Base-by-base conservation (phyloP, 129 eudicot genomes). In the Arctium lappa region DNA sequence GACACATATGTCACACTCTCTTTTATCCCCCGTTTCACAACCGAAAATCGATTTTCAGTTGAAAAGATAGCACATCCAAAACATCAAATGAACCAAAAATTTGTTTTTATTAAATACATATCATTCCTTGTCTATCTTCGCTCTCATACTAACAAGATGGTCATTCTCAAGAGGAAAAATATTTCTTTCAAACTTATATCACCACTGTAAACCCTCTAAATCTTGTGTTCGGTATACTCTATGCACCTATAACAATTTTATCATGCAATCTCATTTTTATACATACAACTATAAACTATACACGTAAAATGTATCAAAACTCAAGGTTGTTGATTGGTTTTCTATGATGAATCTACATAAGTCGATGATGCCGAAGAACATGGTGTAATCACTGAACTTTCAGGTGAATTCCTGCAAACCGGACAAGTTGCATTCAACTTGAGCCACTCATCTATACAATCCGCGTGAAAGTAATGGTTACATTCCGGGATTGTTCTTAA, bases 371-470 rank as follows among this genome's bases (percentile, higher is more conserved):
- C 8, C 1, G 87, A 83, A 37, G 91, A 83, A 63, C 86, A 79
- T 9, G 87, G 87, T 34, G 87, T 88, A 8, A 69, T 83, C 44
- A 74, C 30, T 2, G 87, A 78, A 32, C 85, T 85, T 60, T 88
- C 86, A 0, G 95, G 98, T 4, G 95, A 76, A 34, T 91, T 94
- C 75, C 97, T 80, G 46, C 98, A 95, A 72, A 95, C 85, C 1
- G 98, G 98, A 32, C 98, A 95, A 0, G 91, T 87, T 0, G 90
- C 94, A 50, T 95, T 92, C 69, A 95, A 83, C 72, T 78, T 83
- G 1, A 95, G 94, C 98, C 98, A 95, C 82, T 95, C 97, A 16
- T 95, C 97, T 5, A 95, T 87, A 76, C 98, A 95, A 0, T 86
- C 87, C 0, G 87, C 92, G 53, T 95, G 98, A 75, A 91, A 95